Conservation (phyloP, 176 grass and related monocot species). For the Rhynchospora tenuis region DNA sequence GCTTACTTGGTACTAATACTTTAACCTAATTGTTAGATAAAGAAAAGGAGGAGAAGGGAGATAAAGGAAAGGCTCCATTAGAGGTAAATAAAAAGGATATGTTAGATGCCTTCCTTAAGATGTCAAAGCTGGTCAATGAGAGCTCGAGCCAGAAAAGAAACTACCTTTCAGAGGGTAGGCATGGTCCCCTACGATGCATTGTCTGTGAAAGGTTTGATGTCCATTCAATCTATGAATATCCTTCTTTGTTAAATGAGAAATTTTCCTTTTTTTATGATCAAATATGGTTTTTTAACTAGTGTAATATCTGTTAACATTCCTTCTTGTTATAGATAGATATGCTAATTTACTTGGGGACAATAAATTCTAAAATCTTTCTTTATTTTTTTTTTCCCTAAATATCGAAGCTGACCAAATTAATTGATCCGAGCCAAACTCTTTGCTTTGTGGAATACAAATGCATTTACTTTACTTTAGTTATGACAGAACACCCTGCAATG, state of each 20-base stretch:
- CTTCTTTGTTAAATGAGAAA: background rate
- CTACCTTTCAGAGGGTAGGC: slow-evolving; percentile 60
- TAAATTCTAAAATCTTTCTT: background rate
- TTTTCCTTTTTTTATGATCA: background rate
- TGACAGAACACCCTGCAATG: background rate
- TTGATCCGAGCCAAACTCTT: background rate
- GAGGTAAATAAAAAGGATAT: slow-evolving; percentile 44
- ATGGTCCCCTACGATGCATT: slow-evolving; percentile 51
- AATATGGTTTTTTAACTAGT: background rate
- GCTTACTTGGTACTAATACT: background rate
- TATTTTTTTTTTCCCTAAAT: background rate
- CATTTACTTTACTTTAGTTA: background rate
- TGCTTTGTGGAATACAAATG: background rate
- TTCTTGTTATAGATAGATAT: background rate
- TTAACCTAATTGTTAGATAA: slow-evolving; percentile 4
- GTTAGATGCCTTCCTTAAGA: slow-evolving; percentile 75
- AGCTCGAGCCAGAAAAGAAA: slow-evolving; percentile 49
- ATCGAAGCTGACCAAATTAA: background rate
- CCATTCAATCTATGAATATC: background rate
- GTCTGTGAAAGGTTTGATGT: slow-evolving; percentile 69
- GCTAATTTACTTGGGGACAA: background rate
- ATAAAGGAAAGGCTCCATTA: background rate
- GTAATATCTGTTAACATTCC: background rate
- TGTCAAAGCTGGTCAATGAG: slow-evolving; percentile 65
- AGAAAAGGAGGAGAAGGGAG: slow-evolving; percentile 23